Percentiles rank a stretch among this genome's conserved stretches.
Conservation (phyloP, 2,329 filamentous ascomycete genomes). For the Aspergillus novofumigatus region DNA sequence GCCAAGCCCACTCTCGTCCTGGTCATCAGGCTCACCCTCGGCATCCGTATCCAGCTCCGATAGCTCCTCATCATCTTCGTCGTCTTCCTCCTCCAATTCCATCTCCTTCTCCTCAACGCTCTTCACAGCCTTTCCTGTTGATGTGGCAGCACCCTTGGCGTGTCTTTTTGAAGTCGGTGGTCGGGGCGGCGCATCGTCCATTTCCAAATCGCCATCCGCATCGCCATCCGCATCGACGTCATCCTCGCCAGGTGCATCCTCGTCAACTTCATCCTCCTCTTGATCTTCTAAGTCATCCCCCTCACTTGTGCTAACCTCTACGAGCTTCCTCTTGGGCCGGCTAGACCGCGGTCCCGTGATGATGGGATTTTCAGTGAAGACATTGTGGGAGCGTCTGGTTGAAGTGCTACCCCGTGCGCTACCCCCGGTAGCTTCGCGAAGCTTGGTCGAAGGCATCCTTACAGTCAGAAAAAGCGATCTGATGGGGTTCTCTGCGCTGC, state of each 20-base stretch:
- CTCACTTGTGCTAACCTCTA: slow-evolving; percentile 44
- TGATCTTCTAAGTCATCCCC: slow-evolving; percentile 48
- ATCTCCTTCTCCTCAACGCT: slow-evolving; percentile 47
- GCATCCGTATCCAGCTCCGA: slow-evolving; percentile 46
- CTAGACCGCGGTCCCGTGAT: slow-evolving; percentile 44
- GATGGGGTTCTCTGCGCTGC: slow-evolving; percentile 31
- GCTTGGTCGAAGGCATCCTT: slow-evolving; percentile 48
- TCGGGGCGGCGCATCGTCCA: slow-evolving; percentile 44
- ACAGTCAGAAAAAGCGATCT: slow-evolving; percentile 46
- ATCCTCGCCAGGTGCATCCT: slow-evolving; percentile 32
- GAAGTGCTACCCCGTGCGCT: slow-evolving; percentile 22
- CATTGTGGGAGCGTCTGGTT: slow-evolving; percentile 36
- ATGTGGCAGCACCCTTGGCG: slow-evolving; percentile 32
- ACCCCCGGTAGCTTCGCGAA: slow-evolving; percentile 44
- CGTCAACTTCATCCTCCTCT: slow-evolving; percentile 41
- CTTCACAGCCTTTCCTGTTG: slow-evolving; percentile 34
- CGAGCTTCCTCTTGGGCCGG: slow-evolving; percentile 42
- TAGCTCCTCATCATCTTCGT: slow-evolving; percentile 37
- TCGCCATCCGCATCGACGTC: slow-evolving; percentile 35
- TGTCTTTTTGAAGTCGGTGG: slow-evolving; percentile 33
- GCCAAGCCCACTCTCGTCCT: slow-evolving; percentile 44
- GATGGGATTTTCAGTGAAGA: slow-evolving; percentile 45
- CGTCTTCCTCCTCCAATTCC: slow-evolving; percentile 34
- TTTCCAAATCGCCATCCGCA: slow-evolving; percentile 37
- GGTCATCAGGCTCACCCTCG: slow-evolving; percentile 47